Base-by-base conservation (phyloP, 1,284 basidiomycete genomes). In the Golubevia pallescens region DNA sequence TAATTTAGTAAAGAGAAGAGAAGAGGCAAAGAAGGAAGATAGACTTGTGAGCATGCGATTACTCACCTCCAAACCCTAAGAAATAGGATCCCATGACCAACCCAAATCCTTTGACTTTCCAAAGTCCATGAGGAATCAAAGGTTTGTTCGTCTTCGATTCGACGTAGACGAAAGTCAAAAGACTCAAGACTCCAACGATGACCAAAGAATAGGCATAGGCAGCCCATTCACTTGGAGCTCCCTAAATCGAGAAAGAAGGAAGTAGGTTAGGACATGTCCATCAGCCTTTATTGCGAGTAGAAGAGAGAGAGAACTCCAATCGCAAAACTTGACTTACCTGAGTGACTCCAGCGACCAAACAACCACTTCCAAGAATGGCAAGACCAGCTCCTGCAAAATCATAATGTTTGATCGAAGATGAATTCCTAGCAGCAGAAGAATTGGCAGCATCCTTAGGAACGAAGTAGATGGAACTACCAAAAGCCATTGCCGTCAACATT, bases 341-440 rank as follows among this genome's bases (percentile, higher is more conserved):
- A 16, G 70, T 73, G 32, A 73, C 48, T 19, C 70, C 70, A 55
- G 60, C 56, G 32, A 73, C 61, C 24, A 73, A 32, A 34, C 55
- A 56, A 7, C 56, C 66, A 21, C 51, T 58, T 34, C 67, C 71
- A 57, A 54, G 42, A 14, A 73, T 28, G 28, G 66, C 70, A 13
- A 73, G 62, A 14, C 34, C 20, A n/a, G 66, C 55, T 20, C 70
- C 70, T 21, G 58, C 14, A 57, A 58, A 73, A 52, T 73, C 70
- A 58, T 67, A 73, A 3, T 54, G 28, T 16, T 54, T 32, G 56
- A 69, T 52, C 8, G 59, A 28, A 16, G 21, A 34, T 16, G 42
- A 16, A 10, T 23, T 61, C 28, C 32, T 16, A 14, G 57, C 24
- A 21, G 21, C 21, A 10, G 21, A 38, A 59, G 32, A 16, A 16